Evolutionary conservation across 129 eudicot genomes (phyloP), one percentile per base, ranked within the genome.

Genomic region (Heracleum sosnowskyi): DNA sequence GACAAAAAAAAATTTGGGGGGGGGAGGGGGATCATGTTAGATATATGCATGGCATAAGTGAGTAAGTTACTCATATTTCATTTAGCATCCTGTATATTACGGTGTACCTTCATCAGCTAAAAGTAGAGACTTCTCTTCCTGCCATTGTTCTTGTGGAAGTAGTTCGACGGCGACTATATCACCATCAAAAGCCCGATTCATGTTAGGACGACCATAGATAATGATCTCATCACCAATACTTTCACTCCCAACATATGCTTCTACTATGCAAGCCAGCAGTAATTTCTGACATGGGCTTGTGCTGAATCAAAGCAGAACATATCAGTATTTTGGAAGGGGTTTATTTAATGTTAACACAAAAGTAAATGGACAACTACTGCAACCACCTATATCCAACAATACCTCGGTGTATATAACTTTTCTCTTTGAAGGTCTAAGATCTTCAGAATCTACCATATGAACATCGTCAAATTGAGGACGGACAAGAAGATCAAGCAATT

Each of bases 191-290:
- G 97, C 94, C 80, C 97, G 88, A 79, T 95, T 95, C 98, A 95
- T 91, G 78, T 95, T 91, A 69, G 84, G 77, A 68, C 98, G 98
- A 40, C 98, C 98, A 74, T 85, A 86, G 49, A 95, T 84, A 53
- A 91, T 88, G 71, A 95, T 95, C 79, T 95, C 98, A 84, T 95
- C 98, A 0, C 98, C 98, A 74, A 95, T 91, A 83, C 98, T 95
- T 85, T 95, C 98, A 87, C 98, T 95, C 42, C 98, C 98, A 74
- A 95, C 98, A 85, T 95, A 95, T 77, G 98, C 97, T 88, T 95
- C 98, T 97, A 76, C 96, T 91, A 74, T 86, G 93, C 73, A 95
- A 82, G 33, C 98, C 98, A 90, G 97, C 79, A 41, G 98, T 95
- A 75, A 95, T 95, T 84, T 91, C 98, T 55, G 98, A 95, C 96